phyloP scores from a whole-genome alignment of 2,329 filamentous ascomycete species.

The Ascochyta pisi region DNA sequence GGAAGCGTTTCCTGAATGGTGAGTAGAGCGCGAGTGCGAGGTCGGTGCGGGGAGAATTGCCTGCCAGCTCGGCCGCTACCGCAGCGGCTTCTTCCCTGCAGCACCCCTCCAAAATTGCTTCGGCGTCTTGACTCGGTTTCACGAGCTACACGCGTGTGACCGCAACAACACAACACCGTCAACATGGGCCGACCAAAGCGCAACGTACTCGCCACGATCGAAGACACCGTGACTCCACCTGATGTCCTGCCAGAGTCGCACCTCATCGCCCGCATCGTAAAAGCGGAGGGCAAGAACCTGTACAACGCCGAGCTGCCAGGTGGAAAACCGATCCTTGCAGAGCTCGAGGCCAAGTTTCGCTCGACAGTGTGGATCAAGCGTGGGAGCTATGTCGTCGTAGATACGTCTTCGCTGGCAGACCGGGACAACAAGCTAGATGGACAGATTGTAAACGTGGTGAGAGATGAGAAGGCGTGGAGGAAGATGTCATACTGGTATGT shows the following conservation, averaged over 20 bases:
- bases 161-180: background rate
- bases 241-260: slow-evolving; percentile 58
- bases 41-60: slow-evolving; percentile 19
- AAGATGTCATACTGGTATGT: slow-evolving; percentile 81
- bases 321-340: slow-evolving; percentile 72
- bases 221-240: slow-evolving; percentile 72
- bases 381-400: slow-evolving; percentile 84
- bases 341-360: slow-evolving; percentile 84
- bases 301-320: slow-evolving; percentile 77
- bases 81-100: background rate
- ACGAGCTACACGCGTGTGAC: slow-evolving; percentile 3
- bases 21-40: slow-evolving; percentile 3
- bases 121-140: background rate
- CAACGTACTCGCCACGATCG: slow-evolving; percentile 76
- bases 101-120: slow-evolving; percentile 18
- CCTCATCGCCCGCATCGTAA: slow-evolving; percentile 77
- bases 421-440: slow-evolving; percentile 80
- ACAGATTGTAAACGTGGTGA: slow-evolving; percentile 90
- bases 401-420: slow-evolving; percentile 69
- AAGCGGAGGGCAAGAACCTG: slow-evolving; percentile 86
- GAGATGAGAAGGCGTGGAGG: slow-evolving; percentile 90
- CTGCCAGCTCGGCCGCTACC: background rate
- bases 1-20: slow-evolving; percentile 17
- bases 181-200: slow-evolving; percentile 78
- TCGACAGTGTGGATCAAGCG: slow-evolving; percentile 94